phyloP scores from a whole-genome alignment of 1,139 yeast species.

The Debaryomyces coudertii region DNA sequence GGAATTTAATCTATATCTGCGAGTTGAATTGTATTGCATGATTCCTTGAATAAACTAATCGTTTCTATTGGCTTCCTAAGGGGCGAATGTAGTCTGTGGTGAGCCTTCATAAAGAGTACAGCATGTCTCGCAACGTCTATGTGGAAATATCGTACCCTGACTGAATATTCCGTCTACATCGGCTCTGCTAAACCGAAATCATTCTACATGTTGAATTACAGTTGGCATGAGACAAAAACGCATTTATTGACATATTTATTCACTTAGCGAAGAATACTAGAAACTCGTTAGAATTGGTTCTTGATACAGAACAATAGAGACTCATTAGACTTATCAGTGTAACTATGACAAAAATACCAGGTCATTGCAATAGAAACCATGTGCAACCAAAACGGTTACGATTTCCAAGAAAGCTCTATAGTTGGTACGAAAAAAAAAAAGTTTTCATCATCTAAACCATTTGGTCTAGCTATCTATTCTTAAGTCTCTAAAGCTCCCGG shows the following conservation, averaged over 20 bases:
- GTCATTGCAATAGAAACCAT: slow-evolving; percentile 47
- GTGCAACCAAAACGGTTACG: slow-evolving; percentile 48
- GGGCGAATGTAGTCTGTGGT: background rate
- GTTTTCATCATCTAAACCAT: slow-evolving; percentile 26
- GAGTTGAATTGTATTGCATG: slow-evolving; percentile 7
- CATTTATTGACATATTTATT: slow-evolving; percentile 1
- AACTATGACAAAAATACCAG: slow-evolving; percentile 56
- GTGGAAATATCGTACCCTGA: too few species aligned
- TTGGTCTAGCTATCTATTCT: slow-evolving; percentile 5
- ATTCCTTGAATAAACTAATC: slow-evolving; percentile 6
- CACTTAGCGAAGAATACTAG: background rate
- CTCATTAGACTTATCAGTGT: slow-evolving; percentile 39
- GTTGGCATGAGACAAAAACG: background rate
- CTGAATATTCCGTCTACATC: background rate
- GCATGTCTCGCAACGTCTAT: too few species aligned
- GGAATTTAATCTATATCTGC: slow-evolving; percentile 14
- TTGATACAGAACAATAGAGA: slow-evolving; percentile 1
- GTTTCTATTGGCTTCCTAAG: background rate
- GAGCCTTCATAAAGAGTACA: too few species aligned
- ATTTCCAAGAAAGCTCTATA: slow-evolving; percentile 39
- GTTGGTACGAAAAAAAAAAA: slow-evolving; percentile 36
- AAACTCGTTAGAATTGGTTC: slow-evolving; percentile 8
- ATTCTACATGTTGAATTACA: background rate
- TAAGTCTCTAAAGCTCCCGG: background rate
- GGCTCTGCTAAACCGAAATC: background rate